A percentile compares a stretch with the other conserved stretches of the same genome.
Evolutionary conservation across 2,329 filamentous ascomycete species (phyloP).

Genomic region (Ceratocystis cacaofunesta): DNA sequence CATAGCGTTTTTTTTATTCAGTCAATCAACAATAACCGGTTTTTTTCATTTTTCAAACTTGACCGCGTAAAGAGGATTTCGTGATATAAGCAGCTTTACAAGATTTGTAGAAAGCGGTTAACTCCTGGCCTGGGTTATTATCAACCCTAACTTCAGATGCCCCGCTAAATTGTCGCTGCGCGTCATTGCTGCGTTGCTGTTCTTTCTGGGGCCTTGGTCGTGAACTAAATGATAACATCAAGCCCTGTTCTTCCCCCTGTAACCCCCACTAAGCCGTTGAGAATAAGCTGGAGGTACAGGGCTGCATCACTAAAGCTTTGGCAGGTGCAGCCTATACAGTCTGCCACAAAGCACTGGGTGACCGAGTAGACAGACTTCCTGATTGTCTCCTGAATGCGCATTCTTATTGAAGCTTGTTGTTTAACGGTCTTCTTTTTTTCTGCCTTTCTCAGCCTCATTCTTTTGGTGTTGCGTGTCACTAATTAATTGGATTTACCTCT

Average conservation of each 20-base stretch:
- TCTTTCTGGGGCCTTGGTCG: background rate
- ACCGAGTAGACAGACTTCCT: background rate
- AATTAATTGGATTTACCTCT: background rate
- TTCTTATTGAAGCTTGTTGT: background rate
- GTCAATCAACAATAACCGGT: background rate
- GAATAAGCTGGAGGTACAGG: background rate
- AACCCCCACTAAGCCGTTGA: background rate
- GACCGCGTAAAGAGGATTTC: background rate
- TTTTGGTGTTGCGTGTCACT: background rate
- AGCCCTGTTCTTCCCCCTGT: background rate
- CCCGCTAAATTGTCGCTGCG: background rate
- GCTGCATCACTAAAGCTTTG: background rate
- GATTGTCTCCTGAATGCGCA: slow-evolving; percentile 5
- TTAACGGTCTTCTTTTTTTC: background rate
- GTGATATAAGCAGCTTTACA: background rate
- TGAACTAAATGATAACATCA: background rate
- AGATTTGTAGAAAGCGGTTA: background rate
- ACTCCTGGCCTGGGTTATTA: background rate
- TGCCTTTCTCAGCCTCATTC: background rate
- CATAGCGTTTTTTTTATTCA: slow-evolving; percentile 2
- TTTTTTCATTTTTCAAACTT: background rate
- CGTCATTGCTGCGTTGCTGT: slow-evolving; percentile 3
- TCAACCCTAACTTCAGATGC: background rate
- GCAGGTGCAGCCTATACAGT: background rate
- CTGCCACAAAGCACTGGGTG: background rate